phyloP scores from a whole-genome alignment of 768 basidiomycete species.

The Lentinula lateritia region DNA sequence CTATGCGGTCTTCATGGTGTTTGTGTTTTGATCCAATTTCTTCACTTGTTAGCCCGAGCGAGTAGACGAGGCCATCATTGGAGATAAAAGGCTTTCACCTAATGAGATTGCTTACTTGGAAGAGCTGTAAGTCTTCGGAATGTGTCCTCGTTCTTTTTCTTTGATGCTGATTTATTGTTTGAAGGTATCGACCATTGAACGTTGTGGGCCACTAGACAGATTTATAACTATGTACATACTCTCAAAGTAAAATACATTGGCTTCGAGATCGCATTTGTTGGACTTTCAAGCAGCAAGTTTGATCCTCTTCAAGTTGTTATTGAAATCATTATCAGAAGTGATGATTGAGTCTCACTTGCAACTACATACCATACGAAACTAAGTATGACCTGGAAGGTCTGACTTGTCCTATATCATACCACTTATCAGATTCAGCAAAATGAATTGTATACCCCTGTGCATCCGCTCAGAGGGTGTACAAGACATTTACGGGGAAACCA shows the following conservation, averaged over 20 bases:
- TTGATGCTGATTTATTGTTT: slow-evolving; percentile 31
- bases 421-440: too few relatives aligned
- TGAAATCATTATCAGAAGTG: too few relatives aligned
- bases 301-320: too few relatives aligned
- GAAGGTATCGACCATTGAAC: neutral
- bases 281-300: too few relatives aligned
- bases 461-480: too few relatives aligned
- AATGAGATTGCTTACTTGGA: neutral
- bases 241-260: neutral
- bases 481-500: too few relatives aligned
- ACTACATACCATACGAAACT: too few relatives aligned
- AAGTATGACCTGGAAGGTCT: too few relatives aligned
- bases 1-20: neutral
- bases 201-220: neutral
- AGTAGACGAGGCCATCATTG: slow-evolving; percentile 7
- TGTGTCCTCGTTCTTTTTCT: slow-evolving; percentile 37
- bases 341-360: too few relatives aligned
- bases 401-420: too few relatives aligned
- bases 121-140: slow-evolving; percentile 26
- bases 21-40: neutral
- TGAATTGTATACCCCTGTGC: too few relatives aligned
- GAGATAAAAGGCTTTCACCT: neutral
- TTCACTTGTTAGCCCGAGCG: slow-evolving; percentile 1
- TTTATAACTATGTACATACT: neutral
- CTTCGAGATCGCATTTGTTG: too few relatives aligned